These are phyloP conservation scores for Penicillium freii DNA, from an alignment of 2,329 filamentous ascomycete genomes.

Conservation along the genomic window DNA sequence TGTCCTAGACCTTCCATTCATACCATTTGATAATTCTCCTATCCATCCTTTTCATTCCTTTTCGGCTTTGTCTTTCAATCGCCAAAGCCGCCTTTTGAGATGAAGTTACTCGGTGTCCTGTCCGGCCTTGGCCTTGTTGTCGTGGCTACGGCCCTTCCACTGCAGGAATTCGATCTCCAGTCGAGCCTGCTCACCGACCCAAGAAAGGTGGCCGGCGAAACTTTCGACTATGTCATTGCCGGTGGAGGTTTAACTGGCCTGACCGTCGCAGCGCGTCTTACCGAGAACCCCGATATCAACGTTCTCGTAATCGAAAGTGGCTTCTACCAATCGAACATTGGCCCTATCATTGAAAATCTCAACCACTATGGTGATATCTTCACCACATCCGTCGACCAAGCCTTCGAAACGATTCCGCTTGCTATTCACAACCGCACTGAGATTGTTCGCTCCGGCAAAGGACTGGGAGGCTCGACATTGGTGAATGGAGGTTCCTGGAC, in stretches of 20 bases:
- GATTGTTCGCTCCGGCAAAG: constrained; percentile 26
- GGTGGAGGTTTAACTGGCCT: not conserved
- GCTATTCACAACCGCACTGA: constrained; percentile 23
- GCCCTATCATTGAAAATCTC: constrained; percentile 26
- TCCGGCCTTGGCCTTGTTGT: not conserved
- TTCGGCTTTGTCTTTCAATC: not conserved
- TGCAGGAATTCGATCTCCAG: not conserved
- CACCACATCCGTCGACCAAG: constrained; percentile 24
- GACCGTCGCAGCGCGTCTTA: not conserved
- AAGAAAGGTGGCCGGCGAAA: not conserved
- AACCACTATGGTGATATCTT: constrained; percentile 31
- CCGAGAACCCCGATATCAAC: not conserved
- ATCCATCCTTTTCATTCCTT: not conserved
- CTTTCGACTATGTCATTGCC: not conserved
- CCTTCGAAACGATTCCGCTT: constrained; percentile 15
- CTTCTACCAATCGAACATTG: constrained; percentile 28
- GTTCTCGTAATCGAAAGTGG: constrained; percentile 22
- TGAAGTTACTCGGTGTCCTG: not conserved
- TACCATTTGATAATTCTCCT: not conserved
- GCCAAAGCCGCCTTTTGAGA: not conserved
- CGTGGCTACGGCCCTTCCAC: not conserved
- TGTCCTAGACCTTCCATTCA: not conserved
- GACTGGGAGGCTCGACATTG: constrained; percentile 30
- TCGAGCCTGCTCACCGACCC: not conserved
- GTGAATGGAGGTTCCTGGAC: constrained; percentile 34